phyloP scores from a whole-genome alignment of 83 land plant species.

The Picea engelmannii region DNA sequence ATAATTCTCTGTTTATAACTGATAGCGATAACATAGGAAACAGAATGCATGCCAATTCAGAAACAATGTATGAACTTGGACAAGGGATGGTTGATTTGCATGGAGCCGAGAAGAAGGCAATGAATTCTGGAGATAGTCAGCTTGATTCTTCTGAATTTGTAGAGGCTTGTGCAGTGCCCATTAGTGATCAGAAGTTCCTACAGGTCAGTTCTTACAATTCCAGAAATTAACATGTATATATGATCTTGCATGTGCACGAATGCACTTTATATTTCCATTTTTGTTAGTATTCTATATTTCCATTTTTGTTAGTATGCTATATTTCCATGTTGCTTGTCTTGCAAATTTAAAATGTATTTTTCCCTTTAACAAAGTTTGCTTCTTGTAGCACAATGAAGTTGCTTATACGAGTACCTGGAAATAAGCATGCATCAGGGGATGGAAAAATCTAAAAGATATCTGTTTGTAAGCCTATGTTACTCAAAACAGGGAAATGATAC shows the following conservation, averaged over 20 bases:
- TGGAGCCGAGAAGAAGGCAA: constrained; percentile 6
- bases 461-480: neutral
- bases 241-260: neutral
- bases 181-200: neutral
- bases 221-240: neutral
- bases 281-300: neutral
- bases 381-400: neutral
- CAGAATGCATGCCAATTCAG: neutral
- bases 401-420: neutral
- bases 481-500: no score
- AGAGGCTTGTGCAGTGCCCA: neutral
- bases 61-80: constrained; percentile 1
- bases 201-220: neutral
- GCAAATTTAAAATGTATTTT: neutral
- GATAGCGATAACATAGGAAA: constrained; percentile 11
- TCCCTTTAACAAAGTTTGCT: neutral
- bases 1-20: constrained; percentile 11
- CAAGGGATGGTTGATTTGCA: neutral
- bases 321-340: neutral
- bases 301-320: no score
- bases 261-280: neutral
- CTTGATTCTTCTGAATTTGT: constrained; percentile 5
- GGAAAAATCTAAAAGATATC: neutral
- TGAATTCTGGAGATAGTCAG: neutral
- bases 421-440: neutral